Base-by-base conservation (phyloP, 1,284 basidiomycete genomes). In the Ceratobasidium sp. region DNA sequence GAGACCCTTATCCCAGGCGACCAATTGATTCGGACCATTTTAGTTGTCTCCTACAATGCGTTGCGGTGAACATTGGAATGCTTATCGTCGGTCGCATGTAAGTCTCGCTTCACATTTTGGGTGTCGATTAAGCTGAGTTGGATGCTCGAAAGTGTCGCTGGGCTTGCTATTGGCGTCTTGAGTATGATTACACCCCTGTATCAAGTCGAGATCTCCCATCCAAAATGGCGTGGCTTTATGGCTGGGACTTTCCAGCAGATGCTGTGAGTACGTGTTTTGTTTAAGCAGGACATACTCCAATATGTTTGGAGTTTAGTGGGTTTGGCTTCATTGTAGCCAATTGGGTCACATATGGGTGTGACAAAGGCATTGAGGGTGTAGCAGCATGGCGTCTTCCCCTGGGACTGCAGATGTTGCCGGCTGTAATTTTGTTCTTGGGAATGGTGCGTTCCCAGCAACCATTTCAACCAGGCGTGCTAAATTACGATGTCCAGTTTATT, bases 351-450 rank as follows among this genome's bases (percentile, higher is more conserved):
- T 90, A 89, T 67, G 87, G 89, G 21, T 89, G 90, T 0, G 87
- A 86, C 23, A 84, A 85, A 9, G 76, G 69, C 0, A 79, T 79
- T 16, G 88, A 83, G 74, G 77, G 75, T 62, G 74, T 89, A 75
- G 88, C 91, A 30, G 87, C 92, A 2, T 94, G 92, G 92, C 84
- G 91, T 72, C 82, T 94, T 61, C 91, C 92, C 1, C 81, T 94
- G 6, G 90, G 85, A 6, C 83, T 94, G 23, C 92, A 94, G 78
- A 84, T 93, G 71, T 84, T 90, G 2, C 92, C 92, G 10, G 91
- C 90, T 8, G 57, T 91, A 39, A 84, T 90, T 74, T 84, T 92
- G 23, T 53, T 65, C 30, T 26, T 65, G 32, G 89, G 88, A 30
- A 72, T 83, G 52, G 58, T 73, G 36, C 30, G 58, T 32, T 32